Evolutionary conservation across 148 eudicot species (phyloP), one percentile per base, ranked within the genome.

Genomic region (Dysphania ambrosioides): DNA sequence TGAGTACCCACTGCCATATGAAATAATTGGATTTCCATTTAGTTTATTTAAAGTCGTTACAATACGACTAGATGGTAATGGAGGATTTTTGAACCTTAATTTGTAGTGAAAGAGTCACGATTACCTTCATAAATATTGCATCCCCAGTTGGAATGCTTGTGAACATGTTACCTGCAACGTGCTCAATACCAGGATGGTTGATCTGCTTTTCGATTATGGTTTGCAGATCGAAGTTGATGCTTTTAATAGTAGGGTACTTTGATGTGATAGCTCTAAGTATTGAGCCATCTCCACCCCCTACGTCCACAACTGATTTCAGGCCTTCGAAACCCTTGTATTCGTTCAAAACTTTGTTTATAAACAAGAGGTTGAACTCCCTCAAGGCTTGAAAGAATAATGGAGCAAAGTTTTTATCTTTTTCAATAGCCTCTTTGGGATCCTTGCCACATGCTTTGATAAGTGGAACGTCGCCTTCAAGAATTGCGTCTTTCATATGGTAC

Each of bases 81-180:
- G n/a, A n/a, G n/a, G n/a, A n/a, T n/a, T n/a, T n/a, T n/a, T 47
- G 53, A 47, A 47, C 21, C 53, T 47, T 47, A 16, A 36, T 36
- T 47, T 47, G 18, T 47, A 47, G 0, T 13, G 4, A 16, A 16
- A 21, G 18, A 47, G 21, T 47, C 21, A 15, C 42, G 0, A 23
- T 66, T 36, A 72, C 90, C 90, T 87, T 85, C 31, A 83, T 51
- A 34, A 85, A 79, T 24, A 87, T 75, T 21, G 75, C 86, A 38
- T 87, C 85, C 32, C 81, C 90, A 24, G 26, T 71, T 1, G 90
- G 90, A 71, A 84, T 74, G 40, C 56, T 72, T 32, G 73, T 66
- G 71, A 80, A 81, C 87, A 87, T 82, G 64, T 87, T 80, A 40
- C 87, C 90, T 18, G 73, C 84, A 49, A 84, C 79, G 26, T 87